phyloP scores from a whole-genome alignment of 2,329 filamentous ascomycete genomes.

The Daldinia sp. region DNA sequence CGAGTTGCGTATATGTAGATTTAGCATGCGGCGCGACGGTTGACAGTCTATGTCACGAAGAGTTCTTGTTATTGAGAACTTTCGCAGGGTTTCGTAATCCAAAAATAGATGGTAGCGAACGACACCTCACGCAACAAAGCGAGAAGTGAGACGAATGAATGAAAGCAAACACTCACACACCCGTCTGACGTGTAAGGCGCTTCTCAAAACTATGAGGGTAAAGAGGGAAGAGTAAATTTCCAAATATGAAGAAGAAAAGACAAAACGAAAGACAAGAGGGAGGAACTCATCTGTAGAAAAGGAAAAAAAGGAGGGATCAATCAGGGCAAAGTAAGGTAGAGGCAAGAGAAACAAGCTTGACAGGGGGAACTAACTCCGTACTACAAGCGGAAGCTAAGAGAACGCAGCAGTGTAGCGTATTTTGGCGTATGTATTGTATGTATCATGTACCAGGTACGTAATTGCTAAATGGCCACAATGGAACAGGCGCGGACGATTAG shows the following conservation, averaged over 20 bases:
- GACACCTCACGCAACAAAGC: slow-evolving; percentile 33
- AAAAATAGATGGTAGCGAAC: slow-evolving; percentile 34
- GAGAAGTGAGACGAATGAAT: slow-evolving; percentile 19
- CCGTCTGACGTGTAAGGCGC: slow-evolving; percentile 27
- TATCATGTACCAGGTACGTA: slow-evolving; percentile 16
- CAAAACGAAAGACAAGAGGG: slow-evolving; percentile 28
- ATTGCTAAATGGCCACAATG: slow-evolving; percentile 33
- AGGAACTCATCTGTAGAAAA: slow-evolving; percentile 35
- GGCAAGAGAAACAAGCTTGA: slow-evolving; percentile 30
- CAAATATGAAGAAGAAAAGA: slow-evolving; percentile 24
- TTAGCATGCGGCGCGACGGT: slow-evolving; percentile 35
- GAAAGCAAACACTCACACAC: slow-evolving; percentile 28
- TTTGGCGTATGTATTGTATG: not conserved
- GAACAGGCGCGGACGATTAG: slow-evolving; percentile 27
- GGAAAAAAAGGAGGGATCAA: slow-evolving; percentile 32
- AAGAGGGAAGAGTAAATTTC: slow-evolving; percentile 28
- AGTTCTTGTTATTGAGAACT: slow-evolving; percentile 15
- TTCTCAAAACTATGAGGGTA: slow-evolving; percentile 17
- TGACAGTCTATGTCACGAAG: slow-evolving; percentile 32
- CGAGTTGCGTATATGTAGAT: slow-evolving; percentile 29
- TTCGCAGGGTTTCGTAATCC: slow-evolving; percentile 20
- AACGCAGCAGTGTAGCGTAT: slow-evolving; percentile 18
- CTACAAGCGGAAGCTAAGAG: slow-evolving; percentile 35
- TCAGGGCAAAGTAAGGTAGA: slow-evolving; percentile 28
- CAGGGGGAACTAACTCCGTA: slow-evolving; percentile 31